A percentile compares a stretch with the other conserved stretches of the same genome.
Conservation (phyloP, 495 filamentous ascomycete species). For the Penicillium atrosanguineum region DNA sequence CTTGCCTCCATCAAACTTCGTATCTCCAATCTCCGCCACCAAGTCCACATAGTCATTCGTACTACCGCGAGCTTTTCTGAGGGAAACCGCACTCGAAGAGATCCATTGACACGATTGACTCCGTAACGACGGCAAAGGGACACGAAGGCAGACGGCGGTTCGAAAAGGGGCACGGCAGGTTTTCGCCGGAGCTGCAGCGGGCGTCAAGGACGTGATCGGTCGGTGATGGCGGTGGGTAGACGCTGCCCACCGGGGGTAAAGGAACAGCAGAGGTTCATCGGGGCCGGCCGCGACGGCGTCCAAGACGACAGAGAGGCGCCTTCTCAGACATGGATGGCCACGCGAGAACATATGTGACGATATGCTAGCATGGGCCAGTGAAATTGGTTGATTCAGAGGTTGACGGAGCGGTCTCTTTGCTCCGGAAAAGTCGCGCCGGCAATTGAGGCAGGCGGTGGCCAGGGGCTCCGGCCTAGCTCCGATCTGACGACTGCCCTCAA, state of each 20-base stretch:
- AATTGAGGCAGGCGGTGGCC: slow-evolving; percentile 27
- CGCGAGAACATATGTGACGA: slow-evolving; percentile 39
- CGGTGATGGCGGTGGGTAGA: slow-evolving; percentile 25
- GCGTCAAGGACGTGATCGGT: slow-evolving; percentile 19
- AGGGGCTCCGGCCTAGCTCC: slow-evolving; percentile 10
- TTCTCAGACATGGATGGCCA: slow-evolving; percentile 41
- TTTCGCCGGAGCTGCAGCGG: slow-evolving; percentile 2
- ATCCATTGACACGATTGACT: slow-evolving; percentile 29
- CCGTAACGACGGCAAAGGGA: slow-evolving; percentile 10
- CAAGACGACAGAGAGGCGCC: slow-evolving; percentile 37
- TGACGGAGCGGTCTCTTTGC: slow-evolving; percentile 14
- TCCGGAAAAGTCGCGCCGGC: slow-evolving; percentile 27
- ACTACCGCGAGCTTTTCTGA: background rate
- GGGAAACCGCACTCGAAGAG: slow-evolving; percentile 13
- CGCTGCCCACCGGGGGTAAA: slow-evolving; percentile 45
- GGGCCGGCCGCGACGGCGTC: slow-evolving; percentile 36
- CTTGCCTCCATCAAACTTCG: background rate
- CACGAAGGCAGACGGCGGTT: background rate
- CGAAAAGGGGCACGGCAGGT: background rate
- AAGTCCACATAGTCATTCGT: background rate
- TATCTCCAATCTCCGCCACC: background rate
- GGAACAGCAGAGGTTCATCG: slow-evolving; percentile 45
- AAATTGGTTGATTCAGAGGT: slow-evolving; percentile 3
- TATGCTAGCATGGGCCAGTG: slow-evolving; percentile 17
- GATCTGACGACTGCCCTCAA: slow-evolving; percentile 8